Conservation (phyloP, 129 eudicot species). For the Kitagawia praeruptora region DNA sequence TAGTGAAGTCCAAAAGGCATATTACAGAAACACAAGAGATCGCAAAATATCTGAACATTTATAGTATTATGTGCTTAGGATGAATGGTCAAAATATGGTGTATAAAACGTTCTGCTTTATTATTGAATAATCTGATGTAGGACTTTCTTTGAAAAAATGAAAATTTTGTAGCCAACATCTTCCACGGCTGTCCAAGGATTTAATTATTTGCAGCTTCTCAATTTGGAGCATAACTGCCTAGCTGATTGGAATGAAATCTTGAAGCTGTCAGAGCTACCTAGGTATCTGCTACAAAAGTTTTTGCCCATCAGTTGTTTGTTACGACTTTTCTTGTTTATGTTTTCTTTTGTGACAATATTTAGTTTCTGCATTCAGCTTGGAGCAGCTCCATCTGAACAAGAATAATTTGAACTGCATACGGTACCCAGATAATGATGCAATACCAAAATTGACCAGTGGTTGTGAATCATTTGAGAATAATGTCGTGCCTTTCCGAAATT, state of each 20-base stretch:
- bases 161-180: slow-evolving; percentile 38
- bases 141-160: neutral
- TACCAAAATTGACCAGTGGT: slow-evolving; percentile 18
- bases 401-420: slow-evolving; percentile 44
- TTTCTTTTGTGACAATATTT: slow-evolving; percentile 4
- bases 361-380: slow-evolving; percentile 52
- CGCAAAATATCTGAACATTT: neutral
- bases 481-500: slow-evolving; percentile 47
- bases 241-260: slow-evolving; percentile 76
- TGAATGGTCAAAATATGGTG: neutral
- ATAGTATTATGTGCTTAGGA: neutral
- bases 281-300: slow-evolving; percentile 36
- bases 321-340: neutral
- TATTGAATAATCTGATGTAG: neutral
- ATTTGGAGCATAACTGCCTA: slow-evolving; percentile 73
- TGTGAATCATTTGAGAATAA: slow-evolving; percentile 19
- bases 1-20: neutral
- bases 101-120: neutral
- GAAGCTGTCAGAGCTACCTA: slow-evolving; percentile 63
- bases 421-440: slow-evolving; percentile 39
- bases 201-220: slow-evolving; percentile 52
- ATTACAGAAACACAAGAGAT: neutral
- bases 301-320: slow-evolving; percentile 10
- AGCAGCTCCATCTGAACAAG: slow-evolving; percentile 83
- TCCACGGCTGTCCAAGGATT: slow-evolving; percentile 70